These are phyloP conservation scores for Dissophora ornata DNA, from an alignment of 192 early-diverging fungal species.

Conservation along the genomic window DNA sequence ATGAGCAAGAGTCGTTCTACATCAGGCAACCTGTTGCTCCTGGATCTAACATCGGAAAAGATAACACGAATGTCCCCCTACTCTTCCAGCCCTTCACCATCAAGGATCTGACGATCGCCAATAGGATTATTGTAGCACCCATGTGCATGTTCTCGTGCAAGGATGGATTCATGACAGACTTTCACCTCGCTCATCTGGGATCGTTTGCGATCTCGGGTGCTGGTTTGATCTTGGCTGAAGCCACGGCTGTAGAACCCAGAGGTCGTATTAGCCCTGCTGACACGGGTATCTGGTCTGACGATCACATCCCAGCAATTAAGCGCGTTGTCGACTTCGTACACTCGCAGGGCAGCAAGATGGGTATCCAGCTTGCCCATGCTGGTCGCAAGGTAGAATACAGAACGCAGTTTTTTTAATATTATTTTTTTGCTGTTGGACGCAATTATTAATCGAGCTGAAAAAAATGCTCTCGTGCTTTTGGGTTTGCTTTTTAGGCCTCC, in stretches of 20 bases:
- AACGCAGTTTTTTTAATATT: neutral
- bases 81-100: slow-evolving; percentile 78
- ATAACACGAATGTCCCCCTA: slow-evolving; percentile 13
- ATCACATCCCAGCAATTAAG: slow-evolving; percentile 74
- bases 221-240: slow-evolving; percentile 85
- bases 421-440: no score
- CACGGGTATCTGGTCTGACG: slow-evolving; percentile 86
- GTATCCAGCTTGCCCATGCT: slow-evolving; percentile 87
- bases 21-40: slow-evolving; percentile 11
- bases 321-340: slow-evolving; percentile 74
- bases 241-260: slow-evolving; percentile 75
- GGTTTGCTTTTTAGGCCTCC: slow-evolving; percentile 10
- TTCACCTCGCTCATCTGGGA: slow-evolving; percentile 74
- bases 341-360: slow-evolving; percentile 65
- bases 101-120: slow-evolving; percentile 75
- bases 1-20: slow-evolving; percentile 17
- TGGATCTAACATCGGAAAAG: slow-evolving; percentile 11
- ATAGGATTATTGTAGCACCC: slow-evolving; percentile 83
- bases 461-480: no score
- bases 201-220: slow-evolving; percentile 82
- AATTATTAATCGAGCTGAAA: no score
- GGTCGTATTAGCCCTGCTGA: slow-evolving; percentile 84
- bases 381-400: slow-evolving; percentile 82
- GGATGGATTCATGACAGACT: slow-evolving; percentile 75
- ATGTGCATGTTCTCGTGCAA: slow-evolving; percentile 82